These are phyloP conservation scores for Tetradesmus obliquus DNA, from an alignment of 139 green algal species.

Conservation along the genomic window DNA sequence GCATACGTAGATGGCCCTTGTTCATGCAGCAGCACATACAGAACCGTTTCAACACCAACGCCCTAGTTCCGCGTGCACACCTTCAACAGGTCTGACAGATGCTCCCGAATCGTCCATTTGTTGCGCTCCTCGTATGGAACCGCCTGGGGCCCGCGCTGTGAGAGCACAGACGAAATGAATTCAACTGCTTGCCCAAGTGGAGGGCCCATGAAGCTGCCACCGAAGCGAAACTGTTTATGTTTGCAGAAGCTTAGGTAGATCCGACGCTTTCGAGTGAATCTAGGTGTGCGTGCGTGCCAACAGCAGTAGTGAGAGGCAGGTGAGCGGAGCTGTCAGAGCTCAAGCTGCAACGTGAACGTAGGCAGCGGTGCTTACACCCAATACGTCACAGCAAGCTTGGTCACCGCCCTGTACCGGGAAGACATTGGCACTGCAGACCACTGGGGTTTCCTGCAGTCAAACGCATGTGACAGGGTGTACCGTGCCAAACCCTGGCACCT, in stretches of 20 bases:
- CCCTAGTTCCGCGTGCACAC: slow-evolving; percentile 38
- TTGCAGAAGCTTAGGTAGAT: not conserved
- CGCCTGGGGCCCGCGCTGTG: slow-evolving; percentile 59
- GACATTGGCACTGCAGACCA: not conserved
- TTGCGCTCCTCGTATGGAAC: slow-evolving; percentile 74
- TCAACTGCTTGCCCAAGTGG: slow-evolving; percentile 35
- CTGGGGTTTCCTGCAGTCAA: not conserved
- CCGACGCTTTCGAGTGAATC: not conserved
- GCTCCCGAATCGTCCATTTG: slow-evolving; percentile 77
- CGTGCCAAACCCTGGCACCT: not conserved
- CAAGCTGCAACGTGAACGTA: not conserved
- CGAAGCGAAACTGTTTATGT: no score
- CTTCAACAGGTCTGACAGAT: slow-evolving; percentile 76
- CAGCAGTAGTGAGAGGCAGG: not conserved
- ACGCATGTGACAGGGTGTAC: not conserved
- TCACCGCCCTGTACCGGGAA: not conserved
- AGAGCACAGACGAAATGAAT: slow-evolving; percentile 60
- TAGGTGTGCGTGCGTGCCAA: not conserved
- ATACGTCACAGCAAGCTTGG: not conserved
- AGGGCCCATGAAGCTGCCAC: not conserved
- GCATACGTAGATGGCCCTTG: not conserved
- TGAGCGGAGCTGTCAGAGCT: not conserved
- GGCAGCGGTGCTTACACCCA: not conserved
- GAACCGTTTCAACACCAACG: not conserved
- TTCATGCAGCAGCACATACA: not conserved